Base-by-base conservation (phyloP, 1,139 yeast genomes). In the Saccharomyces hybrid region DNA sequence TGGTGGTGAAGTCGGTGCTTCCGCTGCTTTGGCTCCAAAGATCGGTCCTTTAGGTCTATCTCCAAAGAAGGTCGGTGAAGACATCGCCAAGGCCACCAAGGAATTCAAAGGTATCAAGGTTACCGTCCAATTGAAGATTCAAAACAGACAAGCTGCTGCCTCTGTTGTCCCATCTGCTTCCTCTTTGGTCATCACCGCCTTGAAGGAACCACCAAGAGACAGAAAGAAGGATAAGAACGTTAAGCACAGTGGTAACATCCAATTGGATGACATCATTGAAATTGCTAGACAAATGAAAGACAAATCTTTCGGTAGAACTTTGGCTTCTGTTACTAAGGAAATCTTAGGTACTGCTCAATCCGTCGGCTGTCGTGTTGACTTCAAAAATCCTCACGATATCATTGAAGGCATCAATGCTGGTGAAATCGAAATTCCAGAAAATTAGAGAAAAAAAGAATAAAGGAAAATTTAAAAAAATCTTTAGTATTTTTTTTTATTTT, bases 21-120 rank as follows among this genome's bases (percentile, higher is more conserved):
- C 99, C 64, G 88, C 99, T 68, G 96, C 99, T 67, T 88, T 95
- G 74, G 99, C 99, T 71, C 99, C 99, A 77, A 93, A 93, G 90
- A 93, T 93, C 76, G 99, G 99, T 88, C 99, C 99, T 71, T 89
- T 93, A 76, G 99, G 99, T 90, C 85, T 93, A 73, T 91, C 98
- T 63, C 98, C 99, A 84, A 93, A 93, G 96, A 93, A 93, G 88
- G 97, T 95, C 75, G 99, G 99, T 89, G 99, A 93, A 81, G 99
- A 93, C 77, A 93, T 93, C 73, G 99, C 99, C 79, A 95, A 95
- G 87, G 99, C 99, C 77, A 93, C 99, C 82, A 88, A 89, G 83
- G 84, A 85, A 76, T 93, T 84, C 95, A 91, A 91, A 82, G 99
- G 99, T 84, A 91, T 93, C 73, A 89, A 93, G 80, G 99, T 93